Conservation (phyloP, 2,329 filamentous ascomycete species). For the Sphaerulina populicola region DNA sequence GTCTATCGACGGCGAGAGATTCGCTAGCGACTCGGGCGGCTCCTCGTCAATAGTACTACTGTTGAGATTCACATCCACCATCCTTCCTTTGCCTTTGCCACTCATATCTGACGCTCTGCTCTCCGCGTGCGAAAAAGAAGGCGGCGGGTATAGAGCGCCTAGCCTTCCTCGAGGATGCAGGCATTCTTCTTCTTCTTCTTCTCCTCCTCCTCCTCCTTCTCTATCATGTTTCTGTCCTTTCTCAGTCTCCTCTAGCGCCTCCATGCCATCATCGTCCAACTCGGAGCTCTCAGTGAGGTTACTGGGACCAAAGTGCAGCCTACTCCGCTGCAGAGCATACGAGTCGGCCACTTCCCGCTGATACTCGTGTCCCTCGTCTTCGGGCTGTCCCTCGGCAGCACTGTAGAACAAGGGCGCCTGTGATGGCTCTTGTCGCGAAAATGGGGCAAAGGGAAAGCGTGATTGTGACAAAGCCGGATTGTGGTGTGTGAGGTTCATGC, state of each 20-base stretch:
- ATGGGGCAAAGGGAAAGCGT: constrained; percentile 70
- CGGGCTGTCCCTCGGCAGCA: constrained; percentile 81
- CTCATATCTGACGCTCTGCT: constrained; percentile 39
- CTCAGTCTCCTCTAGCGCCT: constrained; percentile 34
- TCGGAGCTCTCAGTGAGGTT: constrained; percentile 79
- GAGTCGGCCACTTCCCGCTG: constrained; percentile 89
- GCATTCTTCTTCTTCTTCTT: no score
- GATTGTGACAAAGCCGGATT: constrained; percentile 58
- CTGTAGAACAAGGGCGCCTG: constrained; percentile 94
- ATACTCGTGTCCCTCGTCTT: constrained; percentile 36
- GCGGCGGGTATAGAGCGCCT: constrained; percentile 31
- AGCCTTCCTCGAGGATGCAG: constrained; percentile 35
- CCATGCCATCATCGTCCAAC: constrained; percentile 56
- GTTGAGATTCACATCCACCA: constrained; percentile 83
- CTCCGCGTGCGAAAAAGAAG: constrained; percentile 33
- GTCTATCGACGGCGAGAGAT: constrained; percentile 34
- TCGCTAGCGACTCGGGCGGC: constrained; percentile 31
- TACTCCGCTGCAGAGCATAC: constrained; percentile 81
- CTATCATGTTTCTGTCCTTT: constrained; percentile 34
- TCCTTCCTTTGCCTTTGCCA: constrained; percentile 53
- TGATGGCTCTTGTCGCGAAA: constrained; percentile 55
- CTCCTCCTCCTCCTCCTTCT: no score
- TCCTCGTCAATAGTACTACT: constrained; percentile 50
- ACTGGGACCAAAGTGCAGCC: constrained; percentile 77
- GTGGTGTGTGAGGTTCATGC: constrained; percentile 65